phyloP scores from a whole-genome alignment of 192 early-diverging fungal species.

The Rhizophagus prolifer region DNA sequence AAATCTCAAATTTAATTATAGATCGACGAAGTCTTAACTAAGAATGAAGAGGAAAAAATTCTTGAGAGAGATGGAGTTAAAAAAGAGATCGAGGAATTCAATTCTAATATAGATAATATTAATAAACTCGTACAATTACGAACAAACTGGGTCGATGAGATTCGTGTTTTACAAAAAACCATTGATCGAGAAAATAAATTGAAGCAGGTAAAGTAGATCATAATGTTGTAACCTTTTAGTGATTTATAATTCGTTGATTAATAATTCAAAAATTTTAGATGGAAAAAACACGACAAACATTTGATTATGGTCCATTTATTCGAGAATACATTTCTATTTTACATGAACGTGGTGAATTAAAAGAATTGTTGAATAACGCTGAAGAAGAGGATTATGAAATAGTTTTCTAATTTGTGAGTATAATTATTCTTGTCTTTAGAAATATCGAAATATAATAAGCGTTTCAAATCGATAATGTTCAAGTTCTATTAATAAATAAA shows the following conservation, averaged over 20 bases:
- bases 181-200: constrained; percentile 1
- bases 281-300: constrained; percentile 8
- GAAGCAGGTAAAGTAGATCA: not conserved
- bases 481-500: no score
- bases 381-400: not conserved
- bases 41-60: not conserved
- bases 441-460: no score
- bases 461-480: no score
- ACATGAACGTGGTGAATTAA: constrained; percentile 15
- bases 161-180: not conserved
- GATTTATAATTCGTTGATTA: not conserved
- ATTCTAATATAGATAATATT: not conserved
- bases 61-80: not conserved
- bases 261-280: not conserved
- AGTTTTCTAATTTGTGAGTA: not conserved
- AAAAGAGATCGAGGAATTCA: not conserved
- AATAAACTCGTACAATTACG: not conserved
- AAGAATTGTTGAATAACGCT: not conserved
- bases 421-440: no score
- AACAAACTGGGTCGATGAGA: constrained; percentile 4
- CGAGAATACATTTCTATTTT: constrained; percentile 23
- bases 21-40: not conserved
- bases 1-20: not conserved
- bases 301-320: constrained; percentile 28
- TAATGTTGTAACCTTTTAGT: not conserved